These are phyloP conservation scores for Arachnomyces sp. DNA, from an alignment of 2,329 filamentous ascomycete genomes.

Conservation along the genomic window DNA sequence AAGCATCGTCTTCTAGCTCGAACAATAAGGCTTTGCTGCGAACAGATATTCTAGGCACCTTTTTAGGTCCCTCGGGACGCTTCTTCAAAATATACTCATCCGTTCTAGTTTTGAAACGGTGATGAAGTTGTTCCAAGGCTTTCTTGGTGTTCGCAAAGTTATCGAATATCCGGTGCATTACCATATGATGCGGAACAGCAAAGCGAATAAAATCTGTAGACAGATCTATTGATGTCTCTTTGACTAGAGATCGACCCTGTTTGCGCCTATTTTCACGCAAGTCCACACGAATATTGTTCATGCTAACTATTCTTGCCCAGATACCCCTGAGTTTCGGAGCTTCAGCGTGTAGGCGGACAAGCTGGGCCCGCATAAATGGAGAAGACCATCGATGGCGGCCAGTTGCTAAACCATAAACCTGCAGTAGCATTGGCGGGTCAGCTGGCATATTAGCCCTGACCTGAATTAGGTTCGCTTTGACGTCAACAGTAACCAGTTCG, in stretches of 20 bases:
- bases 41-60: constrained; percentile 76
- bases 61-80: constrained; percentile 74
- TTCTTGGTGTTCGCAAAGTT: constrained; percentile 86
- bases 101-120: constrained; percentile 79
- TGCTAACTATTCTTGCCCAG: constrained; percentile 79
- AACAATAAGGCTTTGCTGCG: constrained; percentile 77
- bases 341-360: constrained; percentile 80
- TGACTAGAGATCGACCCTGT: constrained; percentile 51
- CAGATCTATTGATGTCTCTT: constrained; percentile 78
- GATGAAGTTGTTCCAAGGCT: constrained; percentile 80
- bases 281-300: constrained; percentile 75
- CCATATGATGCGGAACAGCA: constrained; percentile 82
- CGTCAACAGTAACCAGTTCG: constrained; percentile 74
- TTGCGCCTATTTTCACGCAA: constrained; percentile 70
- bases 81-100: constrained; percentile 86
- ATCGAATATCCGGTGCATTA: constrained; percentile 85
- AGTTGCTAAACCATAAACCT: constrained; percentile 73
- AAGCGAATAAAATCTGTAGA: constrained; percentile 78
- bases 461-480: constrained; percentile 75
- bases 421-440: constrained; percentile 86
- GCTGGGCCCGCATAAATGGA: constrained; percentile 69
- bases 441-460: constrained; percentile 81
- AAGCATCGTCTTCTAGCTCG: constrained; percentile 89
- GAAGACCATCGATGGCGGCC: constrained; percentile 81
- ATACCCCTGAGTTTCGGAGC: constrained; percentile 73